A percentile compares a stretch with the other conserved stretches of the same genome.
Evolutionary conservation across 306 rosid genomes (phyloP).

Genomic region (Vigna reflexopilosa): DNA sequence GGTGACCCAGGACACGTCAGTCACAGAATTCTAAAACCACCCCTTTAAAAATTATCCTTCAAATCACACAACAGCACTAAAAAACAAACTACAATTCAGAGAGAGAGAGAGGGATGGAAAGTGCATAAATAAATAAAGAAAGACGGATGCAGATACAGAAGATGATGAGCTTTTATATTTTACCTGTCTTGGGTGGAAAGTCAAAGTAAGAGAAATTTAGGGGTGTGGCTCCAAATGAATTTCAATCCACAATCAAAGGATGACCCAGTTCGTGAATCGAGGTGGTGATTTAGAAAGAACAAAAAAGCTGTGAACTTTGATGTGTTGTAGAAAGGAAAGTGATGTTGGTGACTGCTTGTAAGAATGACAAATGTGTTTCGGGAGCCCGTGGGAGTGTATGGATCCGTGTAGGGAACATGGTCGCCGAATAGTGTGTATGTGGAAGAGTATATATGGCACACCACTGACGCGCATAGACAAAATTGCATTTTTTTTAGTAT

Average conservation of each 20-base stretch:
- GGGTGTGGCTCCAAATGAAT: conserved; percentile 44
- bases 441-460: neutral
- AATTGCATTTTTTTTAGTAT: neutral
- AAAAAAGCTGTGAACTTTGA: conserved; percentile 45
- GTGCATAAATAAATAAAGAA: neutral
- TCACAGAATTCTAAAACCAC: conserved; percentile 49
- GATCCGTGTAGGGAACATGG: conserved; percentile 25
- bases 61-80: conserved; percentile 44
- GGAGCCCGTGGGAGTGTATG: conserved; percentile 27
- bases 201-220: conserved; percentile 56
- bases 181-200: conserved; percentile 45
- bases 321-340: conserved; percentile 31
- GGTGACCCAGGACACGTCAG: conserved; percentile 52
- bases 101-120: neutral
- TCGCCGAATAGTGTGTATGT: neutral
- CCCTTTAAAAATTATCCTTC: conserved; percentile 43
- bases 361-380: conserved; percentile 10
- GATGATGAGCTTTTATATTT: conserved; percentile 26
- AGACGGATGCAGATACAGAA: conserved; percentile 4
- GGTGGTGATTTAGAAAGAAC: conserved; percentile 48
- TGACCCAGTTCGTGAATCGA: conserved; percentile 57
- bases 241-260: conserved; percentile 47
- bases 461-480: neutral
- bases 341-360: conserved; percentile 10
- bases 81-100: conserved; percentile 40